These are phyloP conservation scores for Besnoitia besnoiti DNA, from an alignment of 169 alveolate genomes.

Conservation along the genomic window DNA sequence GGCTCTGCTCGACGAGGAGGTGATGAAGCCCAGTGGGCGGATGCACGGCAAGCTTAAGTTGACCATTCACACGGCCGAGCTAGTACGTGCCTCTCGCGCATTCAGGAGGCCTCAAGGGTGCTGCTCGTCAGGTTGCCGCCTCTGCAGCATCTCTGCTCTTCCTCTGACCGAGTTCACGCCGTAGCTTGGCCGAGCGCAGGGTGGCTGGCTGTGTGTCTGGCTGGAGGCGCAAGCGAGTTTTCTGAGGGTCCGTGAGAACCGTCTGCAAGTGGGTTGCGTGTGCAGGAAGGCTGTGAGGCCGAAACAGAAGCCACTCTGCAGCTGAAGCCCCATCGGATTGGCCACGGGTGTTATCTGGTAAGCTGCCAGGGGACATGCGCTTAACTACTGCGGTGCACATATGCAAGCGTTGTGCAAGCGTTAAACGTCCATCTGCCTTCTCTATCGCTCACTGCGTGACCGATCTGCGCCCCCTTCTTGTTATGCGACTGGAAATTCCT, in stretches of 20 bases:
- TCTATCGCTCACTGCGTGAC: too few species aligned
- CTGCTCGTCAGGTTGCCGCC: too few species aligned
- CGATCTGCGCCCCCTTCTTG: too few species aligned
- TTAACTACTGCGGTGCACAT: too few species aligned
- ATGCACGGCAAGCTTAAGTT: not conserved
- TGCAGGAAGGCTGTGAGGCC: constrained; percentile 19
- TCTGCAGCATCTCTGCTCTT: too few species aligned
- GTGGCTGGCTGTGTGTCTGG: too few species aligned
- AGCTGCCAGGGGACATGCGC: too few species aligned
- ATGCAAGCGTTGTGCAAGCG: too few species aligned
- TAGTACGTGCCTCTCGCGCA: not conserved
- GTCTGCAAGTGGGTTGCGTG: not conserved
- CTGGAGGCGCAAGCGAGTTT: not conserved
- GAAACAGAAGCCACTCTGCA: constrained; percentile 30
- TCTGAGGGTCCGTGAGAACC: not conserved
- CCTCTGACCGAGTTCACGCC: too few species aligned
- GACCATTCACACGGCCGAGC: constrained; percentile 39
- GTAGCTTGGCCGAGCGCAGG: too few species aligned
- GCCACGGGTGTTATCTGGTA: constrained; percentile 50
- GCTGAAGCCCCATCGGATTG: constrained; percentile 36
- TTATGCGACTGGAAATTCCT: too few species aligned
- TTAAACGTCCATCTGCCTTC: too few species aligned
- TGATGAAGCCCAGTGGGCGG: not conserved
- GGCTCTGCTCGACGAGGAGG: constrained; percentile 7
- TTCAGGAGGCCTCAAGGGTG: not conserved